These are phyloP conservation scores for Seiridium cupressi DNA, from an alignment of 2,329 filamentous ascomycete species.

Conservation along the genomic window DNA sequence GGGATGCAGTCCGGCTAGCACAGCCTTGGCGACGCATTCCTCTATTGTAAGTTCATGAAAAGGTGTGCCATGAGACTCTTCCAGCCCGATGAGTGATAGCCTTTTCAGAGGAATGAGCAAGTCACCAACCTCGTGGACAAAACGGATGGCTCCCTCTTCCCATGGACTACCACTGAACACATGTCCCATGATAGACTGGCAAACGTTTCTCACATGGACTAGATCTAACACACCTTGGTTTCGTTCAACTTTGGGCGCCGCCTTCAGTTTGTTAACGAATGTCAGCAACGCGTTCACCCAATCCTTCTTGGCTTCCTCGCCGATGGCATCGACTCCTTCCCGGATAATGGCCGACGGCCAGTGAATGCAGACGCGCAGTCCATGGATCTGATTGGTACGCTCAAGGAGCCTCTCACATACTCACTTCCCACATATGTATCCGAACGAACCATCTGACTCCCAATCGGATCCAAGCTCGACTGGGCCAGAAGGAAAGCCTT, in stretches of 20 bases:
- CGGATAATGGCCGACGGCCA: neutral
- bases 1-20: no score
- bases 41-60: neutral
- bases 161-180: neutral
- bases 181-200: constrained; percentile 23
- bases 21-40: no score
- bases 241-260: constrained; percentile 20
- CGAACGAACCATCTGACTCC: constrained; percentile 5
- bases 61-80: neutral
- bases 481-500: neutral
- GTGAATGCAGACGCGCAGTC: neutral
- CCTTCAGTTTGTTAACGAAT: constrained; percentile 21
- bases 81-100: neutral
- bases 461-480: neutral
- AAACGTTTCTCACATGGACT: constrained; percentile 21
- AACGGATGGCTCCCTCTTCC: neutral
- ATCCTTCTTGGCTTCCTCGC: constrained; percentile 57
- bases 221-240: constrained; percentile 13
- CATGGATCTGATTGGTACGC: neutral
- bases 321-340: neutral
- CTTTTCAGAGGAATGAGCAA: neutral
- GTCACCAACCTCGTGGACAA: neutral
- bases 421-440: constrained; percentile 18
- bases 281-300: constrained; percentile 52
- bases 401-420: constrained; percentile 15